phyloP scores from a whole-genome alignment of 768 basidiomycete species.

The Collybia sp. region DNA sequence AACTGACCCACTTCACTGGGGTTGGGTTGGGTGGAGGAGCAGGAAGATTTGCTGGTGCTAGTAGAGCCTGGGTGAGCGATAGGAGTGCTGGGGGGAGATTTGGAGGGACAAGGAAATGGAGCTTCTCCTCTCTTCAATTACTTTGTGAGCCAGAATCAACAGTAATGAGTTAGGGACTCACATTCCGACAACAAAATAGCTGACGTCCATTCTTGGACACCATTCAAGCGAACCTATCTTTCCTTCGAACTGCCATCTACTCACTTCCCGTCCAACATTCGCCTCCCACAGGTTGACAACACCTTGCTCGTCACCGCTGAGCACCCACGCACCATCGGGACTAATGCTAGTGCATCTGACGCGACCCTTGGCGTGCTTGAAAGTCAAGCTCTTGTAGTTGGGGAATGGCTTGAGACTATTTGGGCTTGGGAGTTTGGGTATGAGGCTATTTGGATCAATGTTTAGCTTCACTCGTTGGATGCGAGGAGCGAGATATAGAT shows the following conservation, averaged over 20 bases:
- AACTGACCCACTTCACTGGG: constrained; percentile 65
- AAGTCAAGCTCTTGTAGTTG: constrained; percentile 69
- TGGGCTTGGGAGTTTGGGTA: constrained; percentile 93
- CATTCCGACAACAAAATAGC: constrained; percentile 76
- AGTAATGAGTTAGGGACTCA: constrained; percentile 37
- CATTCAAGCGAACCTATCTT: constrained; percentile 87
- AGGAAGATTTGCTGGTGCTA: constrained; percentile 62
- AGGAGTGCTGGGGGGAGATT: constrained; percentile 59
- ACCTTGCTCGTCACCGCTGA: constrained; percentile 89
- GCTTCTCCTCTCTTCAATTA: constrained; percentile 64
- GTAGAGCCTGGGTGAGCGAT: constrained; percentile 54
- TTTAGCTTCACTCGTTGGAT: constrained; percentile 84
- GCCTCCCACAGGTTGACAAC: constrained; percentile 89
- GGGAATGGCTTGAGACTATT: constrained; percentile 93
- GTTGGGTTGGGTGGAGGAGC: constrained; percentile 52
- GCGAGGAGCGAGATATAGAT: constrained; percentile 94
- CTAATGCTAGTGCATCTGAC: constrained; percentile 77
- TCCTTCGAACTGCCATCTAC: constrained; percentile 76
- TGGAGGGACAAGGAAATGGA: constrained; percentile 81
- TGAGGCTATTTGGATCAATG: constrained; percentile 85
- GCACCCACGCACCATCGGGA: constrained; percentile 87
- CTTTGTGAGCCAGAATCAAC: constrained; percentile 5
- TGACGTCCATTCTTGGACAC: constrained; percentile 85
- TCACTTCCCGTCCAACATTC: constrained; percentile 82
- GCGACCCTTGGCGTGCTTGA: constrained; percentile 61